A percentile compares a stretch with the other conserved stretches of the same genome.
Evolutionary conservation across 2,329 filamentous ascomycete species (phyloP).

Genomic region (Colletotrichum paranaense): DNA sequence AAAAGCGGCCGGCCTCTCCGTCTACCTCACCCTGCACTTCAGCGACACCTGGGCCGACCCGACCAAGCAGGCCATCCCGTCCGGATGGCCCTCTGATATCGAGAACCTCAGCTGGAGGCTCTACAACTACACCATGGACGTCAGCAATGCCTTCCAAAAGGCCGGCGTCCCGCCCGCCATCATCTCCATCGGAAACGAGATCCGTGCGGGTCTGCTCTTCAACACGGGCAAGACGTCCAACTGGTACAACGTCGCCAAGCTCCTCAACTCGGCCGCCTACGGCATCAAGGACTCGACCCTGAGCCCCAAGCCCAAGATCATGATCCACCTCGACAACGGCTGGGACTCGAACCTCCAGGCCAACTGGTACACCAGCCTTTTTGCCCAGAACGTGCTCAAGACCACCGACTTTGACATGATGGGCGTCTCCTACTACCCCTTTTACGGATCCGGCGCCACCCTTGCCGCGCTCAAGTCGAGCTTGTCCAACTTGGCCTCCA

Average conservation of each 20-base stretch:
- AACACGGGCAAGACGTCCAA: slow-evolving; percentile 68
- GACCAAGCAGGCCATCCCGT: slow-evolving; percentile 69
- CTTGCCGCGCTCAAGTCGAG: slow-evolving; percentile 66
- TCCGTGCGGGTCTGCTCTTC: slow-evolving; percentile 74
- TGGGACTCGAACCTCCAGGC: slow-evolving; percentile 76
- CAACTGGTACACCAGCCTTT: slow-evolving; percentile 71
- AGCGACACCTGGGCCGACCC: slow-evolving; percentile 81
- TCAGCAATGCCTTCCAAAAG: slow-evolving; percentile 69
- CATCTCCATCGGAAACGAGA: slow-evolving; percentile 80
- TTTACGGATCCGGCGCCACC: slow-evolving; percentile 71
- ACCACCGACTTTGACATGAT: slow-evolving; percentile 75
- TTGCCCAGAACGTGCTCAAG: slow-evolving; percentile 61
- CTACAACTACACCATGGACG: slow-evolving; percentile 75
- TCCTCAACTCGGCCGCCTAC: slow-evolving; percentile 72
- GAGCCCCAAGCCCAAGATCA: slow-evolving; percentile 70
- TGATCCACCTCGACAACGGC: slow-evolving; percentile 82
- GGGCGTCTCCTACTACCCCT: slow-evolving; percentile 80
- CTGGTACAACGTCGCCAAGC: slow-evolving; percentile 69
- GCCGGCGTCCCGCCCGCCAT: slow-evolving; percentile 68
- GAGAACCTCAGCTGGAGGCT: slow-evolving; percentile 69
- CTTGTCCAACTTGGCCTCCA: slow-evolving; percentile 68
- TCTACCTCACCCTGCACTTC: slow-evolving; percentile 74
- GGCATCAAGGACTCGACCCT: slow-evolving; percentile 74
- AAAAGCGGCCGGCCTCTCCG: slow-evolving; percentile 68
- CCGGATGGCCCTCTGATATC: slow-evolving; percentile 71